A percentile compares a stretch with the other conserved stretches of the same genome.
Evolutionary conservation across 2,329 filamentous ascomycete genomes (phyloP).

Genomic region (Xylariales sp.): DNA sequence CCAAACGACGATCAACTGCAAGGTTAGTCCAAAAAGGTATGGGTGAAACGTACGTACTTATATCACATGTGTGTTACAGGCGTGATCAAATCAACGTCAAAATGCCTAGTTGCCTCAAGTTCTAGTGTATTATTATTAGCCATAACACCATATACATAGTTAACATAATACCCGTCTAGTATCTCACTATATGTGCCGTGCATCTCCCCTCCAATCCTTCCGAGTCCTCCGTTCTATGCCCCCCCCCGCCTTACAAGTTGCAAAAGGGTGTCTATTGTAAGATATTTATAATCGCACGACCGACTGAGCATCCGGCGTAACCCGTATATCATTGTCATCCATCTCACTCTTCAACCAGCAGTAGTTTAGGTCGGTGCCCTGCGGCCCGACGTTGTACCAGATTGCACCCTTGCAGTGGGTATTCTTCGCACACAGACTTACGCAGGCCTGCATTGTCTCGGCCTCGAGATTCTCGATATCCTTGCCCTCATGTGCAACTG

Average conservation of each 20-base stretch:
- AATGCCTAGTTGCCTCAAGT: not conserved
- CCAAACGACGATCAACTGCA: conserved; percentile 28
- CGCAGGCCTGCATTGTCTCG: conserved; percentile 43
- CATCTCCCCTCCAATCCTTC: not conserved
- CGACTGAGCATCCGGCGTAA: conserved; percentile 43
- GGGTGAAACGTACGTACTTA: not conserved
- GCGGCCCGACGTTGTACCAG: conserved; percentile 46
- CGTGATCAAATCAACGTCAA: not conserved
- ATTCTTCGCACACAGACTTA: conserved; percentile 41
- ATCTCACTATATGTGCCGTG: not conserved
- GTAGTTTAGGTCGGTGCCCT: conserved; percentile 47
- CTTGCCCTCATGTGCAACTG: conserved; percentile 40
- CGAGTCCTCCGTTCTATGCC: not conserved
- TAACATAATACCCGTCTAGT: not conserved
- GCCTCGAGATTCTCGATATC: conserved; percentile 44
- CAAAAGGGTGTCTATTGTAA: not conserved
- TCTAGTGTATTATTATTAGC: conserved; percentile 3
- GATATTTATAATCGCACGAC: conserved; percentile 38
- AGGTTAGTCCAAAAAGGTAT: conserved; percentile 35
- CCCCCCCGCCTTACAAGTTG: not conserved
- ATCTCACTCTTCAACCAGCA: conserved; percentile 47
- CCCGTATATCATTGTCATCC: conserved; percentile 32
- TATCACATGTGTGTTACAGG: no score
- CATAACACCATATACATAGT: conserved; percentile 8
- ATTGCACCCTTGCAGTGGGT: conserved; percentile 41